Evolutionary conservation across 2,329 filamentous ascomycete genomes (phyloP), one percentile per base, ranked within the genome.

Genomic region (Gnomoniopsis smithogilvyi): DNA sequence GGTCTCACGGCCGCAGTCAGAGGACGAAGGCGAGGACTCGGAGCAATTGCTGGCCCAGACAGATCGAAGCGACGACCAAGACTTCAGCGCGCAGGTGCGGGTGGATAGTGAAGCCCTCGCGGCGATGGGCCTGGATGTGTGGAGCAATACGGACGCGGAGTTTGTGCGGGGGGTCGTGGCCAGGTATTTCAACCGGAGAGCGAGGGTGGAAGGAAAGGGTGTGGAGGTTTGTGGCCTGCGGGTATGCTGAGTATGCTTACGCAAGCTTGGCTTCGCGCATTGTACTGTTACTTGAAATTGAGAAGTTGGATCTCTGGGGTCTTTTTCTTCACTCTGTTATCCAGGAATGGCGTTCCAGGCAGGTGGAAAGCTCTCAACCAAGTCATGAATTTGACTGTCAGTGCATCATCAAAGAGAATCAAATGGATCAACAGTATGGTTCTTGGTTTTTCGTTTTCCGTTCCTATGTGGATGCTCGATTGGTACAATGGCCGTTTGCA

Each of bases 81-180:
- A 75, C 6, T 74, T 14, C 74, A 74, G 74, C 41, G 70, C 68
- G 1, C 72, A 70, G 51, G 73, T 90, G 51, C 77, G 79, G 14
- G 75, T 94, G 22, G 82, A 81, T 62, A 84, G 82, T 64, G 85
- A 86, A 26, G 85, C 89, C 56, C 70, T 94, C 52, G 81, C 84
- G 60, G 78, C 80, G 49, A 89, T 94, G 85, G 91, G 91, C 0
- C 79, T 95, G 21, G 91, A 95, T 66, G 79, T 87, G 1, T 95
- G 90, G 90, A 92, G 88, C 68, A 77, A 81, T 34, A 77, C 78
- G 17, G 91, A 94, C 69, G 83, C 82, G n/a, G 77, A 77, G 2
- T 94, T 93, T 67, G 81, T 91, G 17, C 76, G 76, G 62, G 85
- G 87, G 56, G 76, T 90, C 53, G 76, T 84, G 48, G 78, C 72